Evolutionary conservation across 441 rosid species (phyloP).

Genomic region (Populus hybrid): DNA sequence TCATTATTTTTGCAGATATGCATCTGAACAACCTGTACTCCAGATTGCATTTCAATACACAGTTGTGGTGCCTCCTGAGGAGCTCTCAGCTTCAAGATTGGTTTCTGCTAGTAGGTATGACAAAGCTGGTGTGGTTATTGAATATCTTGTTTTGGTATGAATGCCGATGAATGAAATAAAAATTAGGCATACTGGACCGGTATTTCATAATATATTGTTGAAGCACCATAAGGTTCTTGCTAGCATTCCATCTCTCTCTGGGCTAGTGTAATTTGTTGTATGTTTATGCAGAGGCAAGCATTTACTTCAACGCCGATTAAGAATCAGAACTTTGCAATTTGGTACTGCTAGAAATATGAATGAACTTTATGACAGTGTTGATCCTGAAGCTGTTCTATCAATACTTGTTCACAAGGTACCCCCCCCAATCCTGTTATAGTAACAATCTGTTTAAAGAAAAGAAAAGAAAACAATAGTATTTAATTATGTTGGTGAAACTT

Average conservation of each 20-base stretch:
- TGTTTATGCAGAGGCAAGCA: slow-evolving; percentile 54
- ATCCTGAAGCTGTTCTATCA: slow-evolving; percentile 80
- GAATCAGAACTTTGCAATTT: slow-evolving; percentile 86
- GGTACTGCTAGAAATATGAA: slow-evolving; percentile 68
- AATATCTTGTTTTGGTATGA: not conserved
- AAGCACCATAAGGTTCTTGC: not conserved
- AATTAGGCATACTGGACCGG: not conserved
- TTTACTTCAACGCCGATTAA: slow-evolving; percentile 77
- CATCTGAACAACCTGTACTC: slow-evolving; percentile 79
- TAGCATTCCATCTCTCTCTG: not conserved
- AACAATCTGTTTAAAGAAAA: not conserved
- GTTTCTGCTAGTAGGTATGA: slow-evolving; percentile 71
- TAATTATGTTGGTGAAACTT: not conserved
- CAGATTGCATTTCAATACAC: slow-evolving; percentile 97
- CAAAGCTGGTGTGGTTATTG: slow-evolving; percentile 4
- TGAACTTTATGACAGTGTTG: slow-evolving; percentile 86
- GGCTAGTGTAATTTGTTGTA: slow-evolving; percentile 18
- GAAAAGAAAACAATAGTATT: too few species aligned
- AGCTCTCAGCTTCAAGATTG: slow-evolving; percentile 48
- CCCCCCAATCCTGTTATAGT: slow-evolving; percentile 2
- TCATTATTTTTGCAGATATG: slow-evolving; percentile 48
- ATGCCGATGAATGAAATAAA: not conserved
- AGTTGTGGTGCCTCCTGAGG: slow-evolving; percentile 84
- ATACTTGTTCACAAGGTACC: slow-evolving; percentile 91
- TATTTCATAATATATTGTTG: not conserved